Base-by-base conservation (phyloP, 2,329 filamentous ascomycete species). In the Stachybotrys echinatus region DNA sequence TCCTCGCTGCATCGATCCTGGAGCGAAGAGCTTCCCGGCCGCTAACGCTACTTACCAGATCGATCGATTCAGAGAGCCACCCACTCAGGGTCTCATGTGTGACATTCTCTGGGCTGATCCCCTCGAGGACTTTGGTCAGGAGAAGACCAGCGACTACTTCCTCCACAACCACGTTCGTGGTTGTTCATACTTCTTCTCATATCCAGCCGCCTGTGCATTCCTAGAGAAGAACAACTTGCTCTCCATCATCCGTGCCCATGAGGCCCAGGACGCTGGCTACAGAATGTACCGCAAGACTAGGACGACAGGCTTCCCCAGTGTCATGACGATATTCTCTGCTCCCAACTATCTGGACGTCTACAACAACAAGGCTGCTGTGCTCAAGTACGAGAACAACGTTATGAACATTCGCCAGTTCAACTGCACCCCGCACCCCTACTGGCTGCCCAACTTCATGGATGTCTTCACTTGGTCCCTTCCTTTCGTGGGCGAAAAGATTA, bases 361-460 rank as follows among this genome's bases (percentile, higher is more conserved):
- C 75, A 99, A 99, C 83, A 99, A 99, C 80, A 99, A 99, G 77
- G 94, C 94, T 2, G 94, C 94, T 1, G 94, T 99, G 39, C 77
- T 99, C 62, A 99, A 99, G 75, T 99, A 99, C 68, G 94, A 99
- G 75, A 99, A 99, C 73, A 99, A 99, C 65, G 94, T 99, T 54
- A 99, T 99, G 94, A 99, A 99, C 77, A 99, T 99, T 66, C 84
- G 94, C 52, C 94, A 99, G 71, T 99, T 99, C 77, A 99, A 99
- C 79, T 99, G 92, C 81, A 97, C 94, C 20, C 94, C 94, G 31
- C 94, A 99, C 69, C 94, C 94, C 6, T 99, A 99, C 77, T 99
- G 94, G 94, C 82, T 99, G 45, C 94, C 94, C 49, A 99, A 99
- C 76, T 99, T 99, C 67, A 99, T 99, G 94, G 94, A 99, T 65